Percentiles rank a stretch among this genome's conserved stretches.
Conservation (phyloP, 148 eudicot genomes). For the Fagopyrum esculentum region DNA sequence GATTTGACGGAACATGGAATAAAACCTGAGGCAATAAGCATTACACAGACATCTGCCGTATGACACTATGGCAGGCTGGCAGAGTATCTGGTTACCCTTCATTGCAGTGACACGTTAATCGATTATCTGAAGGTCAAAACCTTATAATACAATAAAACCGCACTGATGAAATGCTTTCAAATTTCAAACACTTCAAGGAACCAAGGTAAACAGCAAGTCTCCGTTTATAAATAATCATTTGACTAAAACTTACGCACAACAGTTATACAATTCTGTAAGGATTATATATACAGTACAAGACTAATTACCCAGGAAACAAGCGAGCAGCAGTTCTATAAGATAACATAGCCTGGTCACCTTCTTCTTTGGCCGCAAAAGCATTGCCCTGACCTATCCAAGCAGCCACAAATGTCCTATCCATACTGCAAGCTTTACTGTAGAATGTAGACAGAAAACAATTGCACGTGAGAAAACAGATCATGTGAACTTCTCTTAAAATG, state of each 20-base stretch:
- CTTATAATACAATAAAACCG: neutral
- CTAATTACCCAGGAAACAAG: constrained; percentile 87
- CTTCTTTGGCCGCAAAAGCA: constrained; percentile 95
- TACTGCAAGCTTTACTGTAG: constrained; percentile 80
- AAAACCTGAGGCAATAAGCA: neutral
- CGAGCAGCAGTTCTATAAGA: constrained; percentile 98
- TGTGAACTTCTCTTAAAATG: too few species aligned
- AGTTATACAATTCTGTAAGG: constrained; percentile 3
- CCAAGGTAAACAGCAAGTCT: neutral
- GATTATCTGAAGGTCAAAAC: neutral
- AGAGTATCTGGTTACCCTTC: neutral
- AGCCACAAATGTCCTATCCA: constrained; percentile 86
- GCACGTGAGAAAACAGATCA: neutral
- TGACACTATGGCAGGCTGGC: neutral
- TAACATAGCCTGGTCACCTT: constrained; percentile 98
- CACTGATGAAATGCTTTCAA: neutral
- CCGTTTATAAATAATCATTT: neutral
- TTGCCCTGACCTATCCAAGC: constrained; percentile 97
- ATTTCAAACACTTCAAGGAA: neutral
- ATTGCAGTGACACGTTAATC: neutral
- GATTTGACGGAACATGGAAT: neutral
- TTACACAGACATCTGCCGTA: neutral
- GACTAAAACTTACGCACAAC: neutral
- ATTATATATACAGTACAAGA: neutral
- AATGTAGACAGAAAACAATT: constrained; percentile 15